Evolutionary conservation across 768 basidiomycete genomes (phyloP), one percentile per base, ranked within the genome.

Genomic region (Porphyrellus cyaneotinctus): DNA sequence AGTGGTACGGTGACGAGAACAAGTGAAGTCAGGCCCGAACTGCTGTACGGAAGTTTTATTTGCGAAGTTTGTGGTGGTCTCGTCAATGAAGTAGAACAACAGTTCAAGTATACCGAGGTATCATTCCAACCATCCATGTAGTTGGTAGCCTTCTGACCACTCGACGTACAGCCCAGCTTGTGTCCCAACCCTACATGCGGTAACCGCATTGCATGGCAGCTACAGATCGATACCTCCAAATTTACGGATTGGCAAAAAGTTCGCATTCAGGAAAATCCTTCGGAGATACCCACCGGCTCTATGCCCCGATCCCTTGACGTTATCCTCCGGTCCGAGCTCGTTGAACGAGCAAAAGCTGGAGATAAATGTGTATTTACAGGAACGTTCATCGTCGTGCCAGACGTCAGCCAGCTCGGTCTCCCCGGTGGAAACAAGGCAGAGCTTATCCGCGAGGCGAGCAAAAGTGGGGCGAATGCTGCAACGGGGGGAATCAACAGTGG

Each of bases 221-320:
- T 99, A 37, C 91, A 95, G 66, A 92, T 98, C 52, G 95, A 98
- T 67, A 85, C 87, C 48, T 95, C 91, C 26, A 95, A 92, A 68
- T 99, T 99, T 67, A 91, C 92, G 1, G 97, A 99, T 67, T 98
- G 97, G 97, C 97, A 99, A 70, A 97, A 97, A 70, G 94, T 98
- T 43, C 85, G 97, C 39, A 97, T 99, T 41, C 97, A 99, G 65
- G 97, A 99, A 74, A 98, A 97, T 63, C 87, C 95, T 11, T 97
- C 95, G 24, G 97, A 98, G 72, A 98, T 99, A 52, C 97, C 97
- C 1, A 98, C 95, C 0, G 97, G 97, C 2, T 91, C 88, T 4
- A 99, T 98, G 97, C 97, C 97, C 26, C 86, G 95, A 30, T 95
- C 93, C 24, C 74, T 98, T 52, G 95, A 98, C 67, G 95, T 98